phyloP scores from a whole-genome alignment of 352 stramenopile genomes.

The Phytophthora fragariaefolia region DNA sequence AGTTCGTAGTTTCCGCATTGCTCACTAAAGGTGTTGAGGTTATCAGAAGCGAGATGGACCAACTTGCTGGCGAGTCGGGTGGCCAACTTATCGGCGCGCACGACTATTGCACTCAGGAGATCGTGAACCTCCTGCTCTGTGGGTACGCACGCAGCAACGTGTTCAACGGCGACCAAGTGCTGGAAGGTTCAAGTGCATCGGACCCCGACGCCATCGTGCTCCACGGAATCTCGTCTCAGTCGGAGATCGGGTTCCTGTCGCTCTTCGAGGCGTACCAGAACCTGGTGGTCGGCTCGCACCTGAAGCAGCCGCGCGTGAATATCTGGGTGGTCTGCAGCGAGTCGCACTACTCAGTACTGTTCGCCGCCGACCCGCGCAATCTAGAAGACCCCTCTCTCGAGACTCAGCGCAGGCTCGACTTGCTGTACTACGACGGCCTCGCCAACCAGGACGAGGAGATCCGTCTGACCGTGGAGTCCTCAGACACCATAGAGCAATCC shows the following conservation, averaged over 20 bases:
- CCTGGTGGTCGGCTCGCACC: slow-evolving; percentile 76
- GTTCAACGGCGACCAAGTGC: slow-evolving; percentile 90
- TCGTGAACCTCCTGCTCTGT: slow-evolving; percentile 96
- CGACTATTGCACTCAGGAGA: slow-evolving; percentile 94
- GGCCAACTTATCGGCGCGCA: slow-evolving; percentile 84
- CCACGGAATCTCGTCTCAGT: slow-evolving; percentile 62
- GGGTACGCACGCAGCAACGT: slow-evolving; percentile 94
- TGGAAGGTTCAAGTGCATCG: slow-evolving; percentile 64
- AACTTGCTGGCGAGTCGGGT: slow-evolving; percentile 51
- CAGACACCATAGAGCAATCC: slow-evolving; percentile 29
- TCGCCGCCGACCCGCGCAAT: slow-evolving; percentile 41
- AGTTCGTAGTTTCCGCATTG: slow-evolving; percentile 75
- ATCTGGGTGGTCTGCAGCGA: slow-evolving; percentile 94
- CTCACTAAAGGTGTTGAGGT: slow-evolving; percentile 62
- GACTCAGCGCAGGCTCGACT: slow-evolving; percentile 54
- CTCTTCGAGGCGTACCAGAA: slow-evolving; percentile 94
- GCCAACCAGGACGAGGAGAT: slow-evolving; percentile 91
- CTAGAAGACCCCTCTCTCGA: slow-evolving; percentile 45
- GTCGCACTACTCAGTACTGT: slow-evolving; percentile 93
- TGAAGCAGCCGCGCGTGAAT: slow-evolving; percentile 81
- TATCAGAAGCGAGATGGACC: slow-evolving; percentile 90
- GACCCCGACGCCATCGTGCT: slow-evolving; percentile 73
- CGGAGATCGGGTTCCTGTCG: slow-evolving; percentile 88
- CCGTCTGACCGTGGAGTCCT: slow-evolving; percentile 57
- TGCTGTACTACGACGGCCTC: slow-evolving; percentile 91